phyloP scores from a whole-genome alignment of 2,329 filamentous ascomycete genomes.

The Cordyceps fumosorosea region DNA sequence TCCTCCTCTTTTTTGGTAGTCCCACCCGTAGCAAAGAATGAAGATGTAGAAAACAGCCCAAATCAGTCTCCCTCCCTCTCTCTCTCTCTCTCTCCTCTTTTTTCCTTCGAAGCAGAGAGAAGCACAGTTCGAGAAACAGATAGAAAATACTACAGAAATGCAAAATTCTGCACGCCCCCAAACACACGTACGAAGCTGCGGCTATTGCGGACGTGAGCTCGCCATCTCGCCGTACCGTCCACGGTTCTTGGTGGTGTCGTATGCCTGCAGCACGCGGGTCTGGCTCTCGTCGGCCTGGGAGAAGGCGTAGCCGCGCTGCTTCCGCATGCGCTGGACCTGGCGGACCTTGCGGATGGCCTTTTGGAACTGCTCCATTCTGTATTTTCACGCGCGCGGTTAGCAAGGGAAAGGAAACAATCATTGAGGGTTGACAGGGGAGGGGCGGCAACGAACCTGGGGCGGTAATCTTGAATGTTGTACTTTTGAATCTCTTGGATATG shows the following conservation, averaged over 20 bases:
- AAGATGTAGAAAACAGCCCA: not conserved
- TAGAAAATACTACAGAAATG: not conserved
- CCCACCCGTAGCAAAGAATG: not conserved
- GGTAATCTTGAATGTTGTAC: constrained; percentile 98
- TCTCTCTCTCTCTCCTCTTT: not conserved
- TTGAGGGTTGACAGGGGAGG: not conserved
- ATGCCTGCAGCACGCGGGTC: constrained; percentile 90
- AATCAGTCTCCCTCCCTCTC: not conserved
- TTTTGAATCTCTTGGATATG: constrained; percentile 99
- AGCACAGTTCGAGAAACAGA: not conserved
- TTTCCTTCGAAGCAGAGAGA: too few species aligned
- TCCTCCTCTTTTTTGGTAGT: not conserved
- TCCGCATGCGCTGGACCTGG: constrained; percentile 98
- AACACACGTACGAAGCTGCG: not conserved
- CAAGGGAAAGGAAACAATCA: not conserved
- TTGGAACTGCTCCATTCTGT: constrained; percentile 98
- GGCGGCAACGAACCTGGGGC: constrained; percentile 63
- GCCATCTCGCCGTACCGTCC: constrained; percentile 95
- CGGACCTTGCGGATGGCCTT: constrained; percentile 98
- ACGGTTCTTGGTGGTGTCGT: constrained; percentile 89
- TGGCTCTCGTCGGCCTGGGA: constrained; percentile 96
- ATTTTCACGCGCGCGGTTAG: not conserved
- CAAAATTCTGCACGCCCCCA: not conserved
- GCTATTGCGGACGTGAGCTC: constrained; percentile 30
- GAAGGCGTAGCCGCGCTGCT: constrained; percentile 97